Evolutionary conservation across 495 filamentous ascomycete species (phyloP).

Genomic region (Tuber indicum): DNA sequence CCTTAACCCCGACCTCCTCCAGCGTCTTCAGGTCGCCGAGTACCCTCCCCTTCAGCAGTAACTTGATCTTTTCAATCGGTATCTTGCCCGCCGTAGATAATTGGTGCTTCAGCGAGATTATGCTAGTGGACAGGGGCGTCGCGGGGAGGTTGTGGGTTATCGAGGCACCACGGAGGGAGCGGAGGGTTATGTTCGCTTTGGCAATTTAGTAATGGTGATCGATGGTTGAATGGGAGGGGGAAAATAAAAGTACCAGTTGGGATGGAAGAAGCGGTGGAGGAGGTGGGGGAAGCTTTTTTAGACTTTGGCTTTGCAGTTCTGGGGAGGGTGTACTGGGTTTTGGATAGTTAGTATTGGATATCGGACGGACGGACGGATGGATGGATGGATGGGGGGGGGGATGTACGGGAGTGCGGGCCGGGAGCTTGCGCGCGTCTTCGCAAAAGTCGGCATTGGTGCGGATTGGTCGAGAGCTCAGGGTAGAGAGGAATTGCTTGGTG

Average conservation of each 20-base stretch:
- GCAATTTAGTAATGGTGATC: too few relatives aligned
- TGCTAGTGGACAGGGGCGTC: slow-evolving; percentile 56
- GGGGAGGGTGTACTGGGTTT: slow-evolving; percentile 51
- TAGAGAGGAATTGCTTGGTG: slow-evolving; percentile 71
- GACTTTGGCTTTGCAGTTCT: slow-evolving; percentile 29
- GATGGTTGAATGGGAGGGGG: slow-evolving; percentile 37
- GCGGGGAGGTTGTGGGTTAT: slow-evolving; percentile 55
- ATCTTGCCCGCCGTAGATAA: slow-evolving; percentile 51
- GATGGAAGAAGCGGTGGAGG: slow-evolving; percentile 46
- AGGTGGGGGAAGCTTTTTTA: slow-evolving; percentile 40
- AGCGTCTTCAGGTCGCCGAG: slow-evolving; percentile 62
- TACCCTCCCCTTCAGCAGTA: slow-evolving; percentile 78
- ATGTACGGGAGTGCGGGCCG: slow-evolving; percentile 60
- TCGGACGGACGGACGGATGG: neutral
- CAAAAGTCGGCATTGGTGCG: slow-evolving; percentile 80
- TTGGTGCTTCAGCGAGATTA: slow-evolving; percentile 64
- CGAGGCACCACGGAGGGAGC: slow-evolving; percentile 66
- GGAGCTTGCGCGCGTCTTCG: slow-evolving; percentile 69
- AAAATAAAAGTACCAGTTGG: slow-evolving; percentile 48
- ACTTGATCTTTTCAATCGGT: slow-evolving; percentile 65
- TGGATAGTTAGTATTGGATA: slow-evolving; percentile 5
- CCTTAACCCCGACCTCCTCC: slow-evolving; percentile 50
- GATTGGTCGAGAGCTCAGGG: slow-evolving; percentile 65
- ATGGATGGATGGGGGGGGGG: neutral
- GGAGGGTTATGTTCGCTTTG: slow-evolving; percentile 53